These are phyloP conservation scores for Xylaria bambusicola DNA, from an alignment of 495 filamentous ascomycete genomes.

Conservation along the genomic window DNA sequence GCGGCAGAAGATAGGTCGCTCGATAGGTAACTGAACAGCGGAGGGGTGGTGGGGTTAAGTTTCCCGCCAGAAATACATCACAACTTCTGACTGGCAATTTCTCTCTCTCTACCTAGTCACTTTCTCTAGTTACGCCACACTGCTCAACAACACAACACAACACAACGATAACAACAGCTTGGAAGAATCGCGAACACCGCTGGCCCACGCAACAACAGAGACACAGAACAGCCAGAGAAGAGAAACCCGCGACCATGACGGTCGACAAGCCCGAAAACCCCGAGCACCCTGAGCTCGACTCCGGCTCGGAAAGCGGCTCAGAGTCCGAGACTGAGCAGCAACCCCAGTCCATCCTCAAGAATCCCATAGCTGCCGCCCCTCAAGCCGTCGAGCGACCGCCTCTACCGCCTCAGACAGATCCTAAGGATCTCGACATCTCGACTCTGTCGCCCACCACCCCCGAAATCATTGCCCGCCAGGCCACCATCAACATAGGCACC, in stretches of 20 bases:
- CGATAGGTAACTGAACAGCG: not conserved
- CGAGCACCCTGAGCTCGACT: conserved; percentile 8
- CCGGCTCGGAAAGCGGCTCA: conserved; percentile 19
- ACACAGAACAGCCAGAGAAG: not conserved
- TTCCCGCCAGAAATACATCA: conserved; percentile 7
- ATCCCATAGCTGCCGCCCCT: conserved; percentile 39
- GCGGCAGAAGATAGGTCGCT: not conserved
- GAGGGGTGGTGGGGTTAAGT: conserved; percentile 22
- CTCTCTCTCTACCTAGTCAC: conserved; percentile 12
- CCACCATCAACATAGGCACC: conserved; percentile 98
- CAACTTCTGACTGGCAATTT: not conserved
- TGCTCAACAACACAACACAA: not conserved
- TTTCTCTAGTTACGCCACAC: too few species aligned
- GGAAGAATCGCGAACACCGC: not conserved
- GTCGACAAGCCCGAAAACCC: conserved; percentile 20
- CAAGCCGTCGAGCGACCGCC: conserved; percentile 49
- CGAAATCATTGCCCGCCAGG: conserved; percentile 95
- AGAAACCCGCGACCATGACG: conserved; percentile 14
- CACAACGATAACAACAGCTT: not conserved
- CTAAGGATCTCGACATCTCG: conserved; percentile 76
- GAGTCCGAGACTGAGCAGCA: conserved; percentile 18
- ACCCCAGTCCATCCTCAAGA: conserved; percentile 36
- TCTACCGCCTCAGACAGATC: conserved; percentile 88
- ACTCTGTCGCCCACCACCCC: conserved; percentile 82
- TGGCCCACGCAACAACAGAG: not conserved